Base-by-base conservation (phyloP, 108 stramenopile genomes). In the Cylindrotheca fusiformis region DNA sequence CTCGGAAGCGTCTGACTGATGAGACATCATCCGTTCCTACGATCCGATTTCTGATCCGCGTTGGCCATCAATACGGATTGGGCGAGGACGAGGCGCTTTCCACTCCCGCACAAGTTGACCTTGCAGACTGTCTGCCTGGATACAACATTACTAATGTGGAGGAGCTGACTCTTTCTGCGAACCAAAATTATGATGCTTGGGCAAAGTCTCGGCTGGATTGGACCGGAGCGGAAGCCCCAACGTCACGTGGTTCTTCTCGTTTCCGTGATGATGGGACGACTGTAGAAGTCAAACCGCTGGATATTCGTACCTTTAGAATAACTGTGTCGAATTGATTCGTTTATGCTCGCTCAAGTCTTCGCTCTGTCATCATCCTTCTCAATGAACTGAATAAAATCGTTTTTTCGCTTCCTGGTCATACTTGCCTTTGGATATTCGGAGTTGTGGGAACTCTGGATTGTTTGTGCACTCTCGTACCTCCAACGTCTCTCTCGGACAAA, bases 31-130 rank as follows among this genome's bases (percentile, higher is more conserved):
- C 25, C 12, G 20, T 1, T 18, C 22, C 50, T 3, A 52, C 30
- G 19, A 52, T 47, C 2, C 52, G 22, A 28, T 48, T 19, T 84
- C 72, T 94, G 48, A 32, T 90, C 21, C 91, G 96, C n/a, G 56
- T 97, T n/a, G 93, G 80, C 5, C 96, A 98, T 81, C 91, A 94
- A 65, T 96, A 86, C 58, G 91, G 72, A 6, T 21, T 49, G 23
- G 83, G 79, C 23, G 96, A 96, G 55, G 75, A 86, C 32, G 19
- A 1, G 12, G 17, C 8, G 2, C 33, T 63, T 0, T 63, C 63
- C 24, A 29, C 49, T 24, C 50, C 63, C 44, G 58, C 57, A 8
- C 27, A 41, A 19, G 50, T 72, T n/a, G 56, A 64, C 29, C n/a
- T 72, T 10, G 55, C 49, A 0, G 32, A 23, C 3, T 21, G 55